A percentile compares a stretch with the other conserved stretches of the same genome.
These are phyloP conservation scores for Volvariella volvacea DNA, from an alignment of 1,284 basidiomycete species.

Conservation along the genomic window DNA sequence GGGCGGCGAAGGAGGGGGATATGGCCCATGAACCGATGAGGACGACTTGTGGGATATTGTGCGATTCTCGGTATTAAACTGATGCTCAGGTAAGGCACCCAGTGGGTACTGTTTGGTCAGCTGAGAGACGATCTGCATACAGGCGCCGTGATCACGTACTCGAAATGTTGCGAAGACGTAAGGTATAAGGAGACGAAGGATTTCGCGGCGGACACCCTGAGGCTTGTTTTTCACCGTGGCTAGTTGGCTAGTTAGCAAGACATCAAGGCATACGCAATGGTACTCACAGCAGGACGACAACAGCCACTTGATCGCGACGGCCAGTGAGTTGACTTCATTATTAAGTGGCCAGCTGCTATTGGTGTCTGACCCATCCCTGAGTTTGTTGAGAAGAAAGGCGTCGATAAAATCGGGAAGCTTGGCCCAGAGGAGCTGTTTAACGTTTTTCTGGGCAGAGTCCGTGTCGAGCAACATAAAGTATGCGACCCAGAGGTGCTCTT, in stretches of 20 bases:
- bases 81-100: slow-evolving; percentile 18
- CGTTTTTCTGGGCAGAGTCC: slow-evolving; percentile 50
- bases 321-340: slow-evolving; percentile 37
- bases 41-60: slow-evolving; percentile 7
- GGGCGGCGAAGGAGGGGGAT: slow-evolving; percentile 19
- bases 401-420: slow-evolving; percentile 33
- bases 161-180: slow-evolving; percentile 9
- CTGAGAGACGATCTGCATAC: background rate
- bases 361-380: slow-evolving; percentile 27
- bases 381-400: slow-evolving; percentile 27
- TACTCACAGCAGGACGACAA: slow-evolving; percentile 30
- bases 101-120: slow-evolving; percentile 24
- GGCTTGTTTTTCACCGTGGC: background rate
- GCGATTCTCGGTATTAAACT: slow-evolving; percentile 13
- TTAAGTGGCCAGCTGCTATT: slow-evolving; percentile 44
- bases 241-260: slow-evolving; percentile 5
- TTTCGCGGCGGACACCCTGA: slow-evolving; percentile 1
- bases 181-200: slow-evolving; percentile 4
- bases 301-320: slow-evolving; percentile 41
- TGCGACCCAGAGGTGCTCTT: slow-evolving; percentile 45
- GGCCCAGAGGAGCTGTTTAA: slow-evolving; percentile 42
- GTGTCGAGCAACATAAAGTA: slow-evolving; percentile 52
- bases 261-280: slow-evolving; percentile 30
- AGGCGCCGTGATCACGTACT: slow-evolving; percentile 1
- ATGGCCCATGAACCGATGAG: slow-evolving; percentile 14